Evolutionary conservation across 2,329 filamentous ascomycete genomes (phyloP).

Genomic region (Leptosphaerulina australis): DNA sequence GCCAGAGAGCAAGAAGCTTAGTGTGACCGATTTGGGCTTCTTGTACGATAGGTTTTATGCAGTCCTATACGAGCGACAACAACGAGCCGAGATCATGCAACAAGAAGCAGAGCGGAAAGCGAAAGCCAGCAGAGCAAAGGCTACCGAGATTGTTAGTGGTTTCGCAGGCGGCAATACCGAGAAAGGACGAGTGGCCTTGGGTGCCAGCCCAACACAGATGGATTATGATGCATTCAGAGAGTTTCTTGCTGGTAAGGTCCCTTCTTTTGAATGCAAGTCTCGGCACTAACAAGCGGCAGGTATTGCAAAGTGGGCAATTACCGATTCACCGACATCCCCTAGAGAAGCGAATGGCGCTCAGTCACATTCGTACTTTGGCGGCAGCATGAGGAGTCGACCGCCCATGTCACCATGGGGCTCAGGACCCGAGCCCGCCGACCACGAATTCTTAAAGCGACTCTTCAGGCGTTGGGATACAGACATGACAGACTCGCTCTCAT

Average conservation of each 20-base stretch:
- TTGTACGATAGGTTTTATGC: slow-evolving; percentile 95
- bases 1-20: slow-evolving; percentile 91
- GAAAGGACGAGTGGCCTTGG: slow-evolving; percentile 84
- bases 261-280: rapidly evolving
- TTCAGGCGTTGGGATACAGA: slow-evolving; percentile 89
- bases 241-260: slow-evolving; percentile 71
- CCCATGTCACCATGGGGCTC: slow-evolving; percentile 63
- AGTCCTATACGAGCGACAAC: slow-evolving; percentile 88
- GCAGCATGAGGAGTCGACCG: slow-evolving; percentile 48
- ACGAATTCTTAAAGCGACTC: slow-evolving; percentile 89
- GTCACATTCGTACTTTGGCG: slow-evolving; percentile 64
- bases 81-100: slow-evolving; percentile 76
- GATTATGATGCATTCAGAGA: slow-evolving; percentile 96
- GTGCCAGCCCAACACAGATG: slow-evolving; percentile 90
- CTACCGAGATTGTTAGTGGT: slow-evolving; percentile 57
- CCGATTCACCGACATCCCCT: slow-evolving; percentile 75
- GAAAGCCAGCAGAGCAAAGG: slow-evolving; percentile 65
- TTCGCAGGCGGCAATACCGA: slow-evolving; percentile 65
- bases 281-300: slow-evolving; percentile 49
- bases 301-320: slow-evolving; percentile 90
- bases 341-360: slow-evolving; percentile 57
- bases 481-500: slow-evolving; percentile 74
- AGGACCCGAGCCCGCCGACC: slow-evolving; percentile 77
- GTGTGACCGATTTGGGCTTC: slow-evolving; percentile 81
- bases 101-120: slow-evolving; percentile 69